A percentile compares a stretch with the other conserved stretches of the same genome.
phyloP scores from a whole-genome alignment of 441 rosid genomes.

The Biscutella auriculata region DNA sequence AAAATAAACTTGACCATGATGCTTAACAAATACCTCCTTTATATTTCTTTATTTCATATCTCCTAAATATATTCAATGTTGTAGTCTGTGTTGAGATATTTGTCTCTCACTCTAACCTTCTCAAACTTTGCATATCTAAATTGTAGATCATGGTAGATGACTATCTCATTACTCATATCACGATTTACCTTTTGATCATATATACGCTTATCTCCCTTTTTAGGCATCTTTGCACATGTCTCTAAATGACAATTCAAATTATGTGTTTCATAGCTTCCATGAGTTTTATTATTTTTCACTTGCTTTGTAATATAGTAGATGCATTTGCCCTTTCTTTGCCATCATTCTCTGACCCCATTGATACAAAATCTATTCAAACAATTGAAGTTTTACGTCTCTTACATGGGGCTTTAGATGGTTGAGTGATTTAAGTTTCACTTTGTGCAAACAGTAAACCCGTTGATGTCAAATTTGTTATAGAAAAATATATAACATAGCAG shows the following conservation, averaged over 20 bases:
- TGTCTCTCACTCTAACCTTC: background rate
- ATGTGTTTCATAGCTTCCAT: background rate
- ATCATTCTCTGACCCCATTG: background rate
- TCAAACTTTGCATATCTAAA: background rate
- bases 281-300: background rate
- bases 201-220: background rate
- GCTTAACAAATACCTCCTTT: background rate
- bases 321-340: background rate
- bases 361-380: background rate
- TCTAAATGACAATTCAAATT: background rate
- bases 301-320: background rate
- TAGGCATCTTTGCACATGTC: background rate
- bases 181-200: background rate
- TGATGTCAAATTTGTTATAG: too few relatives aligned
- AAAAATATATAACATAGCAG: too few relatives aligned
- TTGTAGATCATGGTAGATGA: background rate
- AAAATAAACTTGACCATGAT: background rate
- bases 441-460: too few relatives aligned
- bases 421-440: too few relatives aligned
- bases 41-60: background rate
- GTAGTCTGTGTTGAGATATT: background rate
- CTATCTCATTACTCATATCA: background rate
- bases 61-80: background rate
- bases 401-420: background rate
- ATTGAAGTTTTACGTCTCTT: background rate